Evolutionary conservation across 2,329 filamentous ascomycete species (phyloP).

Genomic region (Trichoderma gracile): DNA sequence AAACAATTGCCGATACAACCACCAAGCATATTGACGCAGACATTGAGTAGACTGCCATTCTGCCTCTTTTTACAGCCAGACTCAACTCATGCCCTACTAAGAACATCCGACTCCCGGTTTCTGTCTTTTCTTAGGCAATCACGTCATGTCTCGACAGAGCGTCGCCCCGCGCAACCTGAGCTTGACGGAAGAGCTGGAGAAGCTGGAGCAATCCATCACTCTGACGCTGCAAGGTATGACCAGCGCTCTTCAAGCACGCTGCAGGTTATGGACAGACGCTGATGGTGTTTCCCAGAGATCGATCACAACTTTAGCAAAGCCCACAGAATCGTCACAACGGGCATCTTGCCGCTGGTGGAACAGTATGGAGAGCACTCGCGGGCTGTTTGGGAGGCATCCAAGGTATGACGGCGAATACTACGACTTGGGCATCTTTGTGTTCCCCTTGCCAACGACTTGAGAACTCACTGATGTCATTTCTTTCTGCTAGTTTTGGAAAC

Average conservation of each 20-base stretch:
- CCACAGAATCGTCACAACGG: constrained; percentile 92
- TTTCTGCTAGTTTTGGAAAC: constrained; percentile 99
- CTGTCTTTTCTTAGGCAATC: not conserved
- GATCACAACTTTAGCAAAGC: constrained; percentile 97
- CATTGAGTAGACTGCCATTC: not conserved
- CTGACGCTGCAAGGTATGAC: constrained; percentile 80
- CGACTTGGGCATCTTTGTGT: too few species aligned
- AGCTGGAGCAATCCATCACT: constrained; percentile 94
- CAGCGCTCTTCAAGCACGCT: not conserved
- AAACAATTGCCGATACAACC: not conserved
- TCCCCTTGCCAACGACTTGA: too few species aligned
- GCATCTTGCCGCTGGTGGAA: constrained; percentile 89
- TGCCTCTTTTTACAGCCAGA: not conserved
- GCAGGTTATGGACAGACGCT: not conserved
- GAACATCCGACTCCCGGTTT: too few species aligned
- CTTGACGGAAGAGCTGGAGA: constrained; percentile 92
- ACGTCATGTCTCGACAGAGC: constrained; percentile 52
- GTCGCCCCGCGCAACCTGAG: constrained; percentile 62
- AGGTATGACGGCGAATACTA: constrained; percentile 53
- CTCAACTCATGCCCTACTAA: not conserved
- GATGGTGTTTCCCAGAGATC: constrained; percentile 65
- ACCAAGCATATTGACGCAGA: not conserved
- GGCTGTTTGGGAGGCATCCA: constrained; percentile 94
- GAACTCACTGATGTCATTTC: not conserved
- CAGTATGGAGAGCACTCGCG: constrained; percentile 93